Conservation (phyloP, 805 yeast species). For the Candida ipomoeae region DNA sequence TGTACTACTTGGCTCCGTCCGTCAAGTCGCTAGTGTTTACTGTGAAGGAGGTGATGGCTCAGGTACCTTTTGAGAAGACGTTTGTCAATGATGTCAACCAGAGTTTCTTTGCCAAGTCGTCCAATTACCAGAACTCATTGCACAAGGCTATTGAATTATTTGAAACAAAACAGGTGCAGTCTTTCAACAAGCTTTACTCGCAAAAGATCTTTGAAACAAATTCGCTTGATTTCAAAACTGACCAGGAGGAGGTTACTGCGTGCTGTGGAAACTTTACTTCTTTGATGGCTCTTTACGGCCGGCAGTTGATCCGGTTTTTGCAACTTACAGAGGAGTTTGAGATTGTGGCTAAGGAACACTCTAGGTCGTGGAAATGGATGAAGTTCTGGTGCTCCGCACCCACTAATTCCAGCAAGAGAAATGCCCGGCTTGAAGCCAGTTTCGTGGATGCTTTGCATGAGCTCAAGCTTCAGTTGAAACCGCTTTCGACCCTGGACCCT, state of each 20-base stretch:
- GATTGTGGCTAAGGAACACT: slow-evolving; percentile 15
- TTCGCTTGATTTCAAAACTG: slow-evolving; percentile 42
- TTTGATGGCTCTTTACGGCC: slow-evolving; percentile 57
- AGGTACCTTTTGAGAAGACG: slow-evolving; percentile 49
- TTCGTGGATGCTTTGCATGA: slow-evolving; percentile 19
- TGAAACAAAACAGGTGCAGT: slow-evolving; percentile 50
- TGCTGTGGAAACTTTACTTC: slow-evolving; percentile 77
- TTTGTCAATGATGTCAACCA: slow-evolving; percentile 19
- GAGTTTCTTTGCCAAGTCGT: slow-evolving; percentile 35
- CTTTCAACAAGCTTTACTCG: slow-evolving; percentile 55
- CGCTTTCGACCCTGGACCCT: background rate
- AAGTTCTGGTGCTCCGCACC: slow-evolving; percentile 43
- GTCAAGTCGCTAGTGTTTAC: slow-evolving; percentile 63
- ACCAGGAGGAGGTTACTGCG: slow-evolving; percentile 79
- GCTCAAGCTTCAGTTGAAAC: slow-evolving; percentile 15
- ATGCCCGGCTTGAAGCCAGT: slow-evolving; percentile 9
- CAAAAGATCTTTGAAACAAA: slow-evolving; percentile 46
- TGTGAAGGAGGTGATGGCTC: slow-evolving; percentile 54
- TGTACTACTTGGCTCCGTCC: slow-evolving; percentile 68
- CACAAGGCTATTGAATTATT: slow-evolving; percentile 51
- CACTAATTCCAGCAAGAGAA: slow-evolving; percentile 5
- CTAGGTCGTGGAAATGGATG: slow-evolving; percentile 49
- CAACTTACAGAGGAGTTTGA: slow-evolving; percentile 41
- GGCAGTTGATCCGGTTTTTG: slow-evolving; percentile 50
- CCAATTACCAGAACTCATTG: slow-evolving; percentile 46